Evolutionary conservation across 108 stramenopile species (phyloP), one percentile per base, ranked within the genome.

Genomic region (Fragilariopsis cylindrus): DNA sequence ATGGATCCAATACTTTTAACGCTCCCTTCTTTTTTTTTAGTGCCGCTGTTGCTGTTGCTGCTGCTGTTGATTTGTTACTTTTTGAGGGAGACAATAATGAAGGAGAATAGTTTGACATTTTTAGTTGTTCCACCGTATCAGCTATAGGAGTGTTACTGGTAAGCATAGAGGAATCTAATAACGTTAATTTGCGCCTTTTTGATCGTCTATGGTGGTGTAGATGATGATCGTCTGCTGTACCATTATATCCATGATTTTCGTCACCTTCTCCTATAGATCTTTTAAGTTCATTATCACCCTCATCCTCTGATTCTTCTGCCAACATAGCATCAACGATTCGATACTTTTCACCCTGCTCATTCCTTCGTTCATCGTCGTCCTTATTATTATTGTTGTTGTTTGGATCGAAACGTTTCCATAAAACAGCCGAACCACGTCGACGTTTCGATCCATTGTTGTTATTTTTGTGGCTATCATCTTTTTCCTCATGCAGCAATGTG

Each of bases 1-100:
- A 63, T 3, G 84, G 84, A 70, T 84, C 76, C 57, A 84, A 57
- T 2, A 84, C 79, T 72, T 73, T 74, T 40, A 75, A 39, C 7
- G 55, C 71, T 5, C 12, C 52, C 46, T 72, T 72, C 18, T 41
- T 46, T 64, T 45, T 18, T 48, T 46, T 57, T 7, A 41, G 65
- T 11, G 56, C 7, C 53, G 55, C 8, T 15, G 74, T 11, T n/a
- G 48, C n/a, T 16, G 65, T 44, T 56, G 39, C 13, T 21, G 65
- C 16, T 12, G 44, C 2, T 15, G 73, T 2, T 16, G 73, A 40
- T 43, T 21, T 67, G 45, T 8, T 41, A 12, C 12, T 52, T 4
- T 73, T 5, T 39, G 40, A 15, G 18, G 6, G 11, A 13, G 5
- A 42, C 7, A 63, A 6, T 18, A 6, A 39, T 39, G 19, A 39